phyloP scores from a whole-genome alignment of 2,329 filamentous ascomycete genomes.

The Fusarium sacchari region DNA sequence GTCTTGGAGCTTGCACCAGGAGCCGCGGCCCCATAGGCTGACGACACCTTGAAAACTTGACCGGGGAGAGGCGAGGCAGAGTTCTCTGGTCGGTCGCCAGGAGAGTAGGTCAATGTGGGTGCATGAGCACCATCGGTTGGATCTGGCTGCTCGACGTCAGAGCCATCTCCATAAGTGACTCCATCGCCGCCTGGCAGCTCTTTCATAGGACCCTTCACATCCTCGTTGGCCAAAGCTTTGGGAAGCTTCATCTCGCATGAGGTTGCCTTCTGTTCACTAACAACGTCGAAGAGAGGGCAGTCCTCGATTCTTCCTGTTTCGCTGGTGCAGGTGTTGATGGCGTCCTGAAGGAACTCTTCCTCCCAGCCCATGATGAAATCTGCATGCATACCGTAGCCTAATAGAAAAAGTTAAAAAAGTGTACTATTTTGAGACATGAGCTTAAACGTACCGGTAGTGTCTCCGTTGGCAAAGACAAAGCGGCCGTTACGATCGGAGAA shows the following conservation, averaged over 20 bases:
- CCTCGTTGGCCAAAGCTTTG: conserved; percentile 63
- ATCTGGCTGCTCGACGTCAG: conserved; percentile 20
- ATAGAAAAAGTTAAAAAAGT: conserved; percentile 77
- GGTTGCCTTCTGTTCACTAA: conserved; percentile 65
- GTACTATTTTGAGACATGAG: background rate
- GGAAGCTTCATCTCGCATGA: conserved; percentile 73
- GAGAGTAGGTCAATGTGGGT: conserved; percentile 49
- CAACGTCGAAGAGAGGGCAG: conserved; percentile 79
- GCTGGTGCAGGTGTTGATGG: conserved; percentile 81
- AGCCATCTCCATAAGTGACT: conserved; percentile 51
- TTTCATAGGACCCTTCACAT: conserved; percentile 64
- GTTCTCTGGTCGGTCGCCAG: conserved; percentile 48
- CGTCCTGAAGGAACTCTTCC: conserved; percentile 71
- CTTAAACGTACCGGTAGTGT: conserved; percentile 69
- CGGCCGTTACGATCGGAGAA: conserved; percentile 71
- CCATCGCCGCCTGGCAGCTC: conserved; percentile 73
- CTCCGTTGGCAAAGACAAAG: conserved; percentile 83
- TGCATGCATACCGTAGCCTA: conserved; percentile 79
- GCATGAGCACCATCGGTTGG: conserved; percentile 14
- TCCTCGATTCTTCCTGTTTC: conserved; percentile 74
- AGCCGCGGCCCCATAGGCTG: conserved; percentile 32
- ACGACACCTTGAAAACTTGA: conserved; percentile 54
- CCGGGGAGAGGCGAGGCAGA: conserved; percentile 53
- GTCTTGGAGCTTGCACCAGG: conserved; percentile 20
- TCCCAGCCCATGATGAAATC: conserved; percentile 89